phyloP scores from a whole-genome alignment of 208 protist species.

The Leishmania gerbilli region DNA sequence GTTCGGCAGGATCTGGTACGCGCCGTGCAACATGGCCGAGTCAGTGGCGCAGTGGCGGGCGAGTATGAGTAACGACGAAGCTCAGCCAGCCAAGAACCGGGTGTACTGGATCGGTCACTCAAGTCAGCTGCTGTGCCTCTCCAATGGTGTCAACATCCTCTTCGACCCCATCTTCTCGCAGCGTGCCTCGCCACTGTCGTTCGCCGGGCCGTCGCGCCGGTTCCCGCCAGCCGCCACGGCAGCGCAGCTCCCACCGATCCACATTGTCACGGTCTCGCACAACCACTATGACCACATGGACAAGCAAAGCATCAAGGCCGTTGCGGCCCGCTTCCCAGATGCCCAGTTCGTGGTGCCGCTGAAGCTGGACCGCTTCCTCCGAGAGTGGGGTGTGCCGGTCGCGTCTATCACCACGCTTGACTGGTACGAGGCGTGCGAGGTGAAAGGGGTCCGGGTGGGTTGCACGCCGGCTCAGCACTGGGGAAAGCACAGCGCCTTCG shows the following conservation, averaged over 20 bases:
- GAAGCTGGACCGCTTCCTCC: conserved; percentile 46
- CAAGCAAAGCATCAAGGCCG: conserved; percentile 28
- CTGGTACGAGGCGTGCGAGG: conserved; percentile 48
- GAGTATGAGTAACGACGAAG: neutral
- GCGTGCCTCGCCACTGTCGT: conserved; percentile 59
- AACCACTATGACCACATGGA: conserved; percentile 93
- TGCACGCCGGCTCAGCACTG: conserved; percentile 75
- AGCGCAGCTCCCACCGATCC: conserved; percentile 60
- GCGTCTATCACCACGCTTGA: conserved; percentile 44
- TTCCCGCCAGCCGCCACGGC: conserved; percentile 40
- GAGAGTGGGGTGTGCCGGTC: conserved; percentile 38
- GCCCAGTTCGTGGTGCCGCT: conserved; percentile 62
- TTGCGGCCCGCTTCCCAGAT: conserved; percentile 45
- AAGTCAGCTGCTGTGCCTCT: conserved; percentile 69
- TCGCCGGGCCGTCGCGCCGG: conserved; percentile 46
- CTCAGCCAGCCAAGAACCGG: conserved; percentile 16
- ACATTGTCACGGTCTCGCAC: conserved; percentile 84
- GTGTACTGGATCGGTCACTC: conserved; percentile 87
- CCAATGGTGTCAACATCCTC: conserved; percentile 63
- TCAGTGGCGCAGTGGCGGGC: conserved; percentile 31
- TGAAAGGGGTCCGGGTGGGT: conserved; percentile 47
- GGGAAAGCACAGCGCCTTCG: conserved; percentile 37
- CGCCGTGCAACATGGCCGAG: conserved; percentile 39
- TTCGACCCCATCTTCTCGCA: conserved; percentile 87
- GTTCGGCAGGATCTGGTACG: conserved; percentile 46